Conservation (phyloP, 768 basidiomycete species). For the Exsudoporus frostii region DNA sequence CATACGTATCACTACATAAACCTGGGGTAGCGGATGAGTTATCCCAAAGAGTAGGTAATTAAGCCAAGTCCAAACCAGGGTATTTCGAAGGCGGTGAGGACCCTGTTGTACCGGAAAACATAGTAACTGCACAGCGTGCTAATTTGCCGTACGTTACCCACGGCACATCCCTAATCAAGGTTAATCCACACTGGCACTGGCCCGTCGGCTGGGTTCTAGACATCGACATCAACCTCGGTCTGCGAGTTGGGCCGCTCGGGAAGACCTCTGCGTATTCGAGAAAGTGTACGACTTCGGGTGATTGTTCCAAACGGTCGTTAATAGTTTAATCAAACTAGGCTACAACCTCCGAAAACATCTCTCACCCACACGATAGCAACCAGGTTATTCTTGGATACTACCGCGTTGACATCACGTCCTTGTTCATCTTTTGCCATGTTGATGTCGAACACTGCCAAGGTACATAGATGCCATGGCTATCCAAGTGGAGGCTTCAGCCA, state of each 20-base stretch:
- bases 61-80: not conserved
- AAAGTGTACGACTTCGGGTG: not conserved
- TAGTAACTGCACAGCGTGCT: not conserved
- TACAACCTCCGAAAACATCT: not conserved
- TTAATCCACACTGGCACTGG: too few relatives aligned
- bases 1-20: not conserved
- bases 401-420: constrained; percentile 29
- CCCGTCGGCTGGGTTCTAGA: too few relatives aligned
- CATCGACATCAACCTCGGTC: too few relatives aligned
- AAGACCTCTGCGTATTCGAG: too few relatives aligned
- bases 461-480: constrained; percentile 25
- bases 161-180: too few relatives aligned
- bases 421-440: constrained; percentile 30
- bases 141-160: too few relatives aligned
- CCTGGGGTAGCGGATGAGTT: not conserved
- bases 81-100: not conserved
- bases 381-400: constrained; percentile 23
- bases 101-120: not conserved
- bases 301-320: not conserved
- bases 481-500: constrained; percentile 26
- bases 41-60: not conserved
- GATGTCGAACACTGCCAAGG: constrained; percentile 26
- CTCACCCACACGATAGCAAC: constrained; percentile 24
- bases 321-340: too few relatives aligned
- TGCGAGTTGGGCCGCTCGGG: too few relatives aligned